Evolutionary conservation across 495 filamentous ascomycete genomes (phyloP).

Genomic region (Sabuloglossum arenarium): DNA sequence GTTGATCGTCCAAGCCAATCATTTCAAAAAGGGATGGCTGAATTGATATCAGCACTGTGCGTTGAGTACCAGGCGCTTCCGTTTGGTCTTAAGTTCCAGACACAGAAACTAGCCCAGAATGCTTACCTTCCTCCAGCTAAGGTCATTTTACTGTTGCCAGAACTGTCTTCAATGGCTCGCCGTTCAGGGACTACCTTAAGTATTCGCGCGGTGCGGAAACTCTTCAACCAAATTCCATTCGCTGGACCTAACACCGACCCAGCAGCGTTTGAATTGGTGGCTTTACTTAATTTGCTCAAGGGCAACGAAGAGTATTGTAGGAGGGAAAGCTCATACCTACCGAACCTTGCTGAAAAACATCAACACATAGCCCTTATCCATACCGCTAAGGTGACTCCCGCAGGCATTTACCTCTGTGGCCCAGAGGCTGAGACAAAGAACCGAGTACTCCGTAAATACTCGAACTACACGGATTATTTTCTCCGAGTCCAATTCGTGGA

Average conservation of each 20-base stretch:
- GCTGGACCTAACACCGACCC: constrained; percentile 26
- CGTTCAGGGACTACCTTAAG: constrained; percentile 15
- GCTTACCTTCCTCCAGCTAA: constrained; percentile 16
- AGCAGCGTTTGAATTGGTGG: constrained; percentile 18
- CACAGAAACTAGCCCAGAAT: constrained; percentile 20
- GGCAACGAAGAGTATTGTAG: constrained; percentile 19
- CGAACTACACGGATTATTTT: constrained; percentile 40
- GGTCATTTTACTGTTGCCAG: constrained; percentile 20
- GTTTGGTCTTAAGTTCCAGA: constrained; percentile 21
- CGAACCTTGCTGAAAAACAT: constrained; percentile 10
- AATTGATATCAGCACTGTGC: constrained; percentile 11
- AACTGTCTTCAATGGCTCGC: constrained; percentile 7
- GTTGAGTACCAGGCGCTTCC: constrained; percentile 10
- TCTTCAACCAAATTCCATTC: constrained; percentile 26
- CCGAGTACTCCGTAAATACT: constrained; percentile 50
- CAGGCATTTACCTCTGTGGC: constrained; percentile 44
- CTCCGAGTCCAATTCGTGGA: constrained; percentile 51
- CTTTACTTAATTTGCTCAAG: constrained; percentile 24
- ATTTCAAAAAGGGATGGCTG: constrained; percentile 7
- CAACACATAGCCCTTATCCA: constrained; percentile 27
- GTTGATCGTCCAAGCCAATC: not conserved
- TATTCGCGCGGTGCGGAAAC: constrained; percentile 24
- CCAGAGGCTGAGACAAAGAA: constrained; percentile 53
- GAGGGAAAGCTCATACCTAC: constrained; percentile 10
- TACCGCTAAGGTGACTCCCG: constrained; percentile 43